Percentiles rank a stretch among this genome's conserved stretches.
Evolutionary conservation across 352 stramenopile species (phyloP).

Genomic region (Globisporangium spinosum): DNA sequence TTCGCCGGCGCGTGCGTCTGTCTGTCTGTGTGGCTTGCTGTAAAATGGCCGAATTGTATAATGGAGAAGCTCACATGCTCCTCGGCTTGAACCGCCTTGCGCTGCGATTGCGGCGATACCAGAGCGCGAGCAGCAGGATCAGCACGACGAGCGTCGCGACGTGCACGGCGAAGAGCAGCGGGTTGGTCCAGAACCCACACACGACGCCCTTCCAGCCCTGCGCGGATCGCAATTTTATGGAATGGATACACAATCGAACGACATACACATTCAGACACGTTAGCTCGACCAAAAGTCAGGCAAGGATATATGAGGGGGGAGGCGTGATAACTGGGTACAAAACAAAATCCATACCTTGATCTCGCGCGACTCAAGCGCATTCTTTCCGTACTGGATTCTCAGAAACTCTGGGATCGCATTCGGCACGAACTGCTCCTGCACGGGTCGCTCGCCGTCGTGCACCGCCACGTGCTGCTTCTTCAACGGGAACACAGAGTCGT

Average conservation of each 20-base stretch:
- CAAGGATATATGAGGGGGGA: background rate
- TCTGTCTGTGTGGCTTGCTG: background rate
- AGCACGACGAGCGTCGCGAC: conserved; percentile 37
- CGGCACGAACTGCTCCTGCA: conserved; percentile 57
- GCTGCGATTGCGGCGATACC: conserved; percentile 34
- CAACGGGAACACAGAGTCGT: conserved; percentile 57
- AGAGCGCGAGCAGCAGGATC: conserved; percentile 32
- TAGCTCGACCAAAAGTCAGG: background rate
- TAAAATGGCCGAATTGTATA: background rate
- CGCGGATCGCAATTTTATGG: background rate
- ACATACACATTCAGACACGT: background rate
- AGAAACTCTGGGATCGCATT: conserved; percentile 55
- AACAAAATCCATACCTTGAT: conserved; percentile 56
- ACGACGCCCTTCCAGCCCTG: conserved; percentile 79
- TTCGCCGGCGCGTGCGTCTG: background rate
- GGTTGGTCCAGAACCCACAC: conserved; percentile 73
- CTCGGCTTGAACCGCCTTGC: conserved; percentile 33
- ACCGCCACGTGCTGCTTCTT: conserved; percentile 43
- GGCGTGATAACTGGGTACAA: background rate
- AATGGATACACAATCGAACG: background rate
- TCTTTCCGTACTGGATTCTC: conserved; percentile 63
- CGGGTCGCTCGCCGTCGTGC: conserved; percentile 34
- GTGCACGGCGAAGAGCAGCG: conserved; percentile 56
- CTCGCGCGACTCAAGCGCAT: conserved; percentile 49
- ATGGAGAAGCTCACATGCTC: conserved; percentile 29